A percentile compares a stretch with the other conserved stretches of the same genome.
These are phyloP conservation scores for Starmerella stellata DNA, from an alignment of 805 yeast species.

Conservation along the genomic window DNA sequence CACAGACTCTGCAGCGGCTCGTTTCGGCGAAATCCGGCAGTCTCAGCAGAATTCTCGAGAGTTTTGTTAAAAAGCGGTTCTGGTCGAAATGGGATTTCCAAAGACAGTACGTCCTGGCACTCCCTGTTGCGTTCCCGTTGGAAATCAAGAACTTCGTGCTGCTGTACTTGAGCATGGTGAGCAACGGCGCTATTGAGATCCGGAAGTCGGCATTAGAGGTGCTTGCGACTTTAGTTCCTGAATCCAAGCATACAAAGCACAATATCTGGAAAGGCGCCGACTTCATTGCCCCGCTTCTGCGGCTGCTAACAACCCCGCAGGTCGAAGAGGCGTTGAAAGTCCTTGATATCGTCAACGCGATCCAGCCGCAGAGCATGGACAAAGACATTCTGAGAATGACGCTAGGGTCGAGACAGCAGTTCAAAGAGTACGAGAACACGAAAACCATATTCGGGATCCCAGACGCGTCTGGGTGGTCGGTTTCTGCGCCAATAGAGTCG, in stretches of 20 bases:
- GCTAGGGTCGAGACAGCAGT: constrained; percentile 60
- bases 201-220: constrained; percentile 62
- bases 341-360: constrained; percentile 61
- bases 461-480: constrained; percentile 89
- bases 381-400: constrained; percentile 83
- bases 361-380: constrained; percentile 83
- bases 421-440: constrained; percentile 66
- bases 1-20: constrained; percentile 23
- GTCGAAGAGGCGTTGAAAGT: constrained; percentile 84
- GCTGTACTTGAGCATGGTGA: constrained; percentile 56
- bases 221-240: constrained; percentile 55
- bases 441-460: constrained; percentile 91
- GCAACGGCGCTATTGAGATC: constrained; percentile 64
- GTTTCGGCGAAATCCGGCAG: constrained; percentile 28
- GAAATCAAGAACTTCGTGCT: constrained; percentile 59
- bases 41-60: constrained; percentile 53
- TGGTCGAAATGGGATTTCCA: constrained; percentile 81
- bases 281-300: constrained; percentile 68
- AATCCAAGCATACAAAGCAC: constrained; percentile 37
- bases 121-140: constrained; percentile 52
- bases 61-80: constrained; percentile 61
- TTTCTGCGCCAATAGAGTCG: constrained; percentile 85
- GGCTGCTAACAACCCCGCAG: constrained; percentile 62
- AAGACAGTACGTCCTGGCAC: constrained; percentile 55
- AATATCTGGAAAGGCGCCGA: constrained; percentile 81